Evolutionary conservation across 2,329 filamentous ascomycete genomes (phyloP).

Genomic region (Curvularia eragrostidis): DNA sequence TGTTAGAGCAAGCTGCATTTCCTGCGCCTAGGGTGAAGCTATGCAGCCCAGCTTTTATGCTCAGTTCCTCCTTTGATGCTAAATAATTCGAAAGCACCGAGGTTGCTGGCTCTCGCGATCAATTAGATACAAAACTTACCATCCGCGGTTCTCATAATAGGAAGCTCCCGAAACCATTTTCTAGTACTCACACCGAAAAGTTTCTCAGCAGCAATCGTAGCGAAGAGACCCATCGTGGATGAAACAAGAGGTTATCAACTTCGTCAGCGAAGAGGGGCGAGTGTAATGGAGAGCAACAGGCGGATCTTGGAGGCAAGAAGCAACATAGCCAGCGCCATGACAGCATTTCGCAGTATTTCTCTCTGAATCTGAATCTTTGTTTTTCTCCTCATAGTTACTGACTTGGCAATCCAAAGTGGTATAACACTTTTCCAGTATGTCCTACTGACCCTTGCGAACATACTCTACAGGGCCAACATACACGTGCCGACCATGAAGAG

Average conservation of each 20-base stretch:
- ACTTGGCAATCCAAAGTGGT: too few relatives aligned
- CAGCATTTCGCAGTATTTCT: too few relatives aligned
- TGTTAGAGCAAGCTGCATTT: slow-evolving; percentile 46
- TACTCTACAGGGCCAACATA: neutral
- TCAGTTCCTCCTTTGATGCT: slow-evolving; percentile 35
- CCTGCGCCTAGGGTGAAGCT: slow-evolving; percentile 41
- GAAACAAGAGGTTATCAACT: slow-evolving; percentile 35
- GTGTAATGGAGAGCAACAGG: too few relatives aligned
- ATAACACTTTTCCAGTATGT: too few relatives aligned
- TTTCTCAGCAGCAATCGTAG: slow-evolving; percentile 39
- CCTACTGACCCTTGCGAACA: neutral
- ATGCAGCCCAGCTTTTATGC: slow-evolving; percentile 41
- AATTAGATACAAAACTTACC: neutral
- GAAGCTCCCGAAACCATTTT: neutral
- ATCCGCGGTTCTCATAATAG: slow-evolving; percentile 29
- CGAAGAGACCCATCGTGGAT: slow-evolving; percentile 45
- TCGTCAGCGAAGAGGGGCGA: slow-evolving; percentile 47
- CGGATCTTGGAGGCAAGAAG: too few relatives aligned
- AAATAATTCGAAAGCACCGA: slow-evolving; percentile 41
- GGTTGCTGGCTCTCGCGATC: slow-evolving; percentile 37
- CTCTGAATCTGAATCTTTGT: too few relatives aligned
- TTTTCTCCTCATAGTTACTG: too few relatives aligned
- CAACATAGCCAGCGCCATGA: too few relatives aligned
- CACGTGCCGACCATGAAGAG: neutral
- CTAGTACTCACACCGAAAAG: slow-evolving; percentile 15